Evolutionary conservation across 352 stramenopile genomes (phyloP).

Genomic region (Phytopythium litorale): DNA sequence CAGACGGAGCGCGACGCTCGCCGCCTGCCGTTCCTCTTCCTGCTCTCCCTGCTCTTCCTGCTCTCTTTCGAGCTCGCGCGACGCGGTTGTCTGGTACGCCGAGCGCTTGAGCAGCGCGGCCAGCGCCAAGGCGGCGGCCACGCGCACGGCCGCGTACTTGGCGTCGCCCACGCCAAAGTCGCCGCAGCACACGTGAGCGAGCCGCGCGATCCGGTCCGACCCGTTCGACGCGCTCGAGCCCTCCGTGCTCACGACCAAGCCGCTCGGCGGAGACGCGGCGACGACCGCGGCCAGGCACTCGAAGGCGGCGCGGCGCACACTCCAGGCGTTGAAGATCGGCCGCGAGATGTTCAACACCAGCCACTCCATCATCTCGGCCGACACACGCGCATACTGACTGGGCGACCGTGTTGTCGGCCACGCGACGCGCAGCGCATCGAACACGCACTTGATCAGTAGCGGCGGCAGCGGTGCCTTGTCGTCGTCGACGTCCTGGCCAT

Average conservation of each 20-base stretch:
- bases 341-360: constrained; percentile 34
- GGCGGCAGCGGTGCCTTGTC: constrained; percentile 27
- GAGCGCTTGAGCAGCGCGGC: constrained; percentile 33
- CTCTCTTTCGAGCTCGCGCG: not conserved
- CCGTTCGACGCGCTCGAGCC: not conserved
- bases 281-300: constrained; percentile 31
- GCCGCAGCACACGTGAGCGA: constrained; percentile 46
- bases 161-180: constrained; percentile 52
- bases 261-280: constrained; percentile 15
- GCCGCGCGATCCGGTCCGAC: constrained; percentile 3
- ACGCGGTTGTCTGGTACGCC: not conserved
- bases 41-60: not conserved
- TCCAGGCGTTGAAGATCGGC: constrained; percentile 55
- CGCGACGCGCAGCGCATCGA: constrained; percentile 52
- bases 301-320: constrained; percentile 59
- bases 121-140: constrained; percentile 49
- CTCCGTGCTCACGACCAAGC: constrained; percentile 9
- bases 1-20: constrained; percentile 36
- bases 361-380: constrained; percentile 40
- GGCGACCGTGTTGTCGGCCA: constrained; percentile 26
- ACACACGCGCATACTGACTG: not conserved
- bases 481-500: constrained; percentile 5
- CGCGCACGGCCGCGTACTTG: constrained; percentile 72
- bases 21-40: constrained; percentile 8
- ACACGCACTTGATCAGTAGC: constrained; percentile 69